phyloP scores from a whole-genome alignment of 2,329 filamentous ascomycete species.

The Pyricularia pennisetigena region DNA sequence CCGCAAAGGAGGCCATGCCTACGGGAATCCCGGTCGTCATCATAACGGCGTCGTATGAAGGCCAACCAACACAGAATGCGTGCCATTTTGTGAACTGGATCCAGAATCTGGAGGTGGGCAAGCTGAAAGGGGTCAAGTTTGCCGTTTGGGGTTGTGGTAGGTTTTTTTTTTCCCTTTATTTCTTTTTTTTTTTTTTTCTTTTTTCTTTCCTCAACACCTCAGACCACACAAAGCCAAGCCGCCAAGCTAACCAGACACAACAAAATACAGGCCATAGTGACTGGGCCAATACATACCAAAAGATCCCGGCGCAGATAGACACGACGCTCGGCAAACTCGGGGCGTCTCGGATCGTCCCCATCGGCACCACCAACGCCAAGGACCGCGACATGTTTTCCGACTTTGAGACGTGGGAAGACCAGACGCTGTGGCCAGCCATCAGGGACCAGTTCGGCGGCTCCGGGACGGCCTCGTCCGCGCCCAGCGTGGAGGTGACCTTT shows the following conservation, averaged over 20 bases:
- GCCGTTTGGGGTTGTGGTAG: constrained; percentile 43
- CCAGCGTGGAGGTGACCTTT: not conserved
- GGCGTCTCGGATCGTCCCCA: constrained; percentile 28
- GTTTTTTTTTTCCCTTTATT: not conserved
- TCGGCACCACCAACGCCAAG: constrained; percentile 33
- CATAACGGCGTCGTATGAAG: constrained; percentile 47
- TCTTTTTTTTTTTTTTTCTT: not conserved
- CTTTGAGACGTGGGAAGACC: constrained; percentile 39
- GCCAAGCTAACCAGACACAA: not conserved
- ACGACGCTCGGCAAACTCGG: constrained; percentile 30
- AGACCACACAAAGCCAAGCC: too few species aligned
- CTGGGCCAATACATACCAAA: constrained; percentile 35
- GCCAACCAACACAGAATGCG: constrained; percentile 62
- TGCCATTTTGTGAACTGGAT: constrained; percentile 59
- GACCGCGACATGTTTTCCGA: constrained; percentile 33
- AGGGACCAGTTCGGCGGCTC: constrained; percentile 5
- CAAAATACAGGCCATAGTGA: constrained; percentile 17
- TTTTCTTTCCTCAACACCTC: too few species aligned
- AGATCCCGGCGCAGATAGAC: constrained; percentile 38
- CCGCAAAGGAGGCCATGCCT: too few species aligned
- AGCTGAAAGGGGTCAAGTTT: constrained; percentile 47
- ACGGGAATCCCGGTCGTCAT: constrained; percentile 44
- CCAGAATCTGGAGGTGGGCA: constrained; percentile 28
- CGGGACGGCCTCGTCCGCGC: not conserved
- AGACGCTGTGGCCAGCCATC: constrained; percentile 16